Percentiles rank a stretch among this genome's conserved stretches.
Conservation (phyloP, 129 eudicot species). For the Solidago caesia region DNA sequence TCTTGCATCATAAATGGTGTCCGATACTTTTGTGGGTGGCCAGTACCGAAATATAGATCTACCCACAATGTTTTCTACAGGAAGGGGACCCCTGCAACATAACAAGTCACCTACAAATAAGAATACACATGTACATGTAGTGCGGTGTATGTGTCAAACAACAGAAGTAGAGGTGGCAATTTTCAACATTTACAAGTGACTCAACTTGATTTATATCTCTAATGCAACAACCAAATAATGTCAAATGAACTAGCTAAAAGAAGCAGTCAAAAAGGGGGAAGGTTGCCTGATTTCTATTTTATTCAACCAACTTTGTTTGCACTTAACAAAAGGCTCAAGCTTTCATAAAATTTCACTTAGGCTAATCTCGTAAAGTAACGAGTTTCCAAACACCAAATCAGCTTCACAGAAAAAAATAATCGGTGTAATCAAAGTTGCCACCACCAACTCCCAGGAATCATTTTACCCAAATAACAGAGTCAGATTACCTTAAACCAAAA, state of each 20-base stretch:
- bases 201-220: neutral
- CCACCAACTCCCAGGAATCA: neutral
- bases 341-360: too few relatives aligned
- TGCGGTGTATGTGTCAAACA: neutral
- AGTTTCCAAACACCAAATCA: too few relatives aligned
- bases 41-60: slow-evolving; percentile 89
- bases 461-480: neutral
- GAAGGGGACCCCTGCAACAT: slow-evolving; percentile 88
- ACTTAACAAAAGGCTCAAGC: neutral
- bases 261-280: too few relatives aligned
- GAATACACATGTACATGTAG: neutral
- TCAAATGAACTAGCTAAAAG: too few relatives aligned
- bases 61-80: slow-evolving; percentile 74
- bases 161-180: neutral
- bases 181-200: neutral
- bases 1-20: slow-evolving; percentile 56
- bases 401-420: neutral
- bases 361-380: too few relatives aligned
- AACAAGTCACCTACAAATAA: neutral
- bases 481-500: neutral
- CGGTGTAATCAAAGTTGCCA: neutral
- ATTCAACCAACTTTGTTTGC: neutral
- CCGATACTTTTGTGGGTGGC: slow-evolving; percentile 84
- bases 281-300: too few relatives aligned
- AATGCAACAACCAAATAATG: neutral